Evolutionary conservation across 306 rosid species (phyloP).

Genomic region (Cyclanthera cordifolia): DNA sequence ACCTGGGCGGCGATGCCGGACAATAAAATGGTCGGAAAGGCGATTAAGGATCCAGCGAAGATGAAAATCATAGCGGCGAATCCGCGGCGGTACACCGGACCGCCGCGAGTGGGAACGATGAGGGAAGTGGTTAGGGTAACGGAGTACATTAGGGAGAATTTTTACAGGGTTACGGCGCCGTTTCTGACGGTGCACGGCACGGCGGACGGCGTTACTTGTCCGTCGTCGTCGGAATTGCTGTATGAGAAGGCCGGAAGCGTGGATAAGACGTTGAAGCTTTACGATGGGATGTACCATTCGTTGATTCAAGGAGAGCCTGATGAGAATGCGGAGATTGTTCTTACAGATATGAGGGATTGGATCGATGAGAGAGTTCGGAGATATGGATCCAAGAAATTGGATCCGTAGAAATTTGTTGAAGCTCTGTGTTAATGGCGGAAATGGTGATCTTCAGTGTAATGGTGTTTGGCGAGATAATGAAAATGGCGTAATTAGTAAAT

Average conservation of each 20-base stretch:
- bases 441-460: neutral
- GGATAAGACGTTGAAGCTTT: constrained; percentile 79
- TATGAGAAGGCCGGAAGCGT: constrained; percentile 61
- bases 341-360: constrained; percentile 85
- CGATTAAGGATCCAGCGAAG: constrained; percentile 70
- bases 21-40: constrained; percentile 83
- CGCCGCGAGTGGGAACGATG: constrained; percentile 95
- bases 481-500: neutral
- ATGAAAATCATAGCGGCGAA: constrained; percentile 69
- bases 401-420: neutral
- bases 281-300: constrained; percentile 93
- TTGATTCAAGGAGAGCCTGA: constrained; percentile 84
- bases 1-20: constrained; percentile 97
- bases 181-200: constrained; percentile 81
- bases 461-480: neutral
- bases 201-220: constrained; percentile 71
- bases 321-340: constrained; percentile 50
- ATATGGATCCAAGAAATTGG: constrained; percentile 28
- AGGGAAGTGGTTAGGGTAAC: constrained; percentile 73
- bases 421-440: neutral
- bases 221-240: constrained; percentile 58
- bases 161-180: constrained; percentile 58
- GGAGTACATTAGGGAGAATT: constrained; percentile 67
- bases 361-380: constrained; percentile 49
- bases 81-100: constrained; percentile 77